Evolutionary conservation across 2,329 filamentous ascomycete species (phyloP), one percentile per base, ranked within the genome.

Genomic region (Parastagonospora nodorum): DNA sequence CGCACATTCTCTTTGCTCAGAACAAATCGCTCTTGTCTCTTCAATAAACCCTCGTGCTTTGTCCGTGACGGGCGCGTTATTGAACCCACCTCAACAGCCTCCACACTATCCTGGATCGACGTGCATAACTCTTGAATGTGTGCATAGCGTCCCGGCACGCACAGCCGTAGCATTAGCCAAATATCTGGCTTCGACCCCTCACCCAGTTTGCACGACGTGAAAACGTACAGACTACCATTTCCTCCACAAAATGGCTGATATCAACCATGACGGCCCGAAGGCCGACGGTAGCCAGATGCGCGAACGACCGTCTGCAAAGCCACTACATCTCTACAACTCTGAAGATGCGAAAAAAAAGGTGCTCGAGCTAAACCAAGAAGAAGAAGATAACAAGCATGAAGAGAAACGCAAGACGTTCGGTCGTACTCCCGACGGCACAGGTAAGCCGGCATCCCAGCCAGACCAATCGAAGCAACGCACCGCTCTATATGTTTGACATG

Each of bases 341-440:
- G 66, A 68, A 41, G 62, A 68, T 57, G 79, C 79, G 51, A 76
- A 77, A 59, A 72, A 77, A 51, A 74, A 76, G 48, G 79, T 81
- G 29, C 66, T 78, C 49, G 74, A 79, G 57, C 66, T 82, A 58
- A 82, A 82, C 54, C 76, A 80, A 53, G 64, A 75, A 51, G 78
- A 81, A 63, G 75, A 74, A 47, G 63, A 70, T 3, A 72, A 77
- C 60, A 78, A 80, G 55, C 66, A 76, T 57, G 77, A 80, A 53
- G 80, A 82, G 55, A 76, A 82, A 55, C 86, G 85, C 72, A 93
- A 90, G 80, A 96, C 92, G 0, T 96, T 89, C 80, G 93, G 93
- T 48, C 87, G 92, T 59, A 97, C 93, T 11, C 90, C 90, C 28
- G 89, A 92, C 76, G 93, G 93, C 67, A 95, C 85, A 76, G 86